A percentile compares a stretch with the other conserved stretches of the same genome.
Evolutionary conservation across 2,329 filamentous ascomycete species (phyloP).

Genomic region (Zasmidium cellare): DNA sequence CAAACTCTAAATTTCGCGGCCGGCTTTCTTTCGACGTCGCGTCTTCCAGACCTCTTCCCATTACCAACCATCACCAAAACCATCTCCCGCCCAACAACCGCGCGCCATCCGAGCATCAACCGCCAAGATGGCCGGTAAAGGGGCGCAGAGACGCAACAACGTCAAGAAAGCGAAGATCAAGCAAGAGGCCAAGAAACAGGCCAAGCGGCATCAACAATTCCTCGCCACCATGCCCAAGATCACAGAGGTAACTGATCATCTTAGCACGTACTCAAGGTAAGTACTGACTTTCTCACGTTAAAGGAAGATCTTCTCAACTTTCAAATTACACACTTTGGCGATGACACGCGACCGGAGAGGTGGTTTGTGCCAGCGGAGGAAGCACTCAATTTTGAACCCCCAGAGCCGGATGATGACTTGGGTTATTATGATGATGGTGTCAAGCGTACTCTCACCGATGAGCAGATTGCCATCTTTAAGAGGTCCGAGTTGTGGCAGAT

Average conservation of each 20-base stretch:
- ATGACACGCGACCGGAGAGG: constrained; percentile 36
- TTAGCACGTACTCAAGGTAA: constrained; percentile 22
- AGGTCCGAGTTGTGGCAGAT: constrained; percentile 81
- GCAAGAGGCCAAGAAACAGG: constrained; percentile 17
- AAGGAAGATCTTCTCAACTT: constrained; percentile 48
- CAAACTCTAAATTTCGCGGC: background rate
- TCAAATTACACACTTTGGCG: constrained; percentile 45
- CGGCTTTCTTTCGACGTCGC: background rate
- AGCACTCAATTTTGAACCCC: constrained; percentile 25
- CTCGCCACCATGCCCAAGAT: constrained; percentile 22
- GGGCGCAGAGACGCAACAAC: constrained; percentile 3
- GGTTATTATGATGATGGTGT: constrained; percentile 85
- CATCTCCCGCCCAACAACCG: background rate
- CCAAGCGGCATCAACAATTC: constrained; percentile 8
- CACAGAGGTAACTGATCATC: constrained; percentile 31
- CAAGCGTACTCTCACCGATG: constrained; percentile 86
- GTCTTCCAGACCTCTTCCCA: background rate
- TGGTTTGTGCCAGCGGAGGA: constrained; percentile 33
- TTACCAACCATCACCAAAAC: background rate
- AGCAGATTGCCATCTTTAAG: constrained; percentile 86
- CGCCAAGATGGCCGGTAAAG: constrained; percentile 5
- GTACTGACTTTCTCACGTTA: constrained; percentile 29
- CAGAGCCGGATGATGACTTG: constrained; percentile 57
- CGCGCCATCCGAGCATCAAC: background rate
- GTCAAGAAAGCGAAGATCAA: constrained; percentile 2